Evolutionary conservation across 192 early-diverging fungal species (phyloP), one percentile per base, ranked within the genome.

Genomic region (Endogone sp.): DNA sequence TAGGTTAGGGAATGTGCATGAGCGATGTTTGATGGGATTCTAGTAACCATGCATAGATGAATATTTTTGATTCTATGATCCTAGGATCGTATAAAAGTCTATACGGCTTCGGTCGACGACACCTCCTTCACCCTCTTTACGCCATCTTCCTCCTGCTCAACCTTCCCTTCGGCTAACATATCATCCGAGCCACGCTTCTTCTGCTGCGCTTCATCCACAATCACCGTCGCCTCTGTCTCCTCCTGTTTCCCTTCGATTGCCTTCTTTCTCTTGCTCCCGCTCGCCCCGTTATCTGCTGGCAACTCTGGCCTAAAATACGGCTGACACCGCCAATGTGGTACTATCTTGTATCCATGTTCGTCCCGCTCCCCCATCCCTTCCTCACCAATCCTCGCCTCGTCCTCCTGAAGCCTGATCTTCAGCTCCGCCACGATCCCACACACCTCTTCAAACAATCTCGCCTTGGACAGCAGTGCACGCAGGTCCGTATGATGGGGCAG

Each of bases 401-500:
- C 66, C 64, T 75, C 77, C 67, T 79, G 29, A 26, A 94, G 59
- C 2, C 86, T 73, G 24, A 70, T 65, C 32, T 89, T 89, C 55
- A 94, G 65, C 20, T 82, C 77, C 31, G 83, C 68, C 2, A 89
- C 80, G 0, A 91, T 80, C 2, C 70, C 78, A 68, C 75, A 68
- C 61, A 93, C 83, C 0, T 83, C 90, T 2, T 91, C 90, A 29
- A 88, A 63, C 0, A 79, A 81, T 29, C 75, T 72, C 8, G 85
- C 88, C 9, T 81, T 78, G 0, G 81, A 92, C 26, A 98, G 81
- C 44, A 78, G 77, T 24, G 87, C 83, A 29, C 97, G 86, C 26
- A 97, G 70, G 67, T 96, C 97, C 2, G 89, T 86, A 74, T 95
- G 90, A 11, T 86, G 76, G 3, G 85, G 82, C 28, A 98, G 76